A percentile compares a stretch with the other conserved stretches of the same genome.
These are phyloP conservation scores for Rhodotorula sp. DNA, from an alignment of 1,284 basidiomycete genomes.

Conservation along the genomic window DNA sequence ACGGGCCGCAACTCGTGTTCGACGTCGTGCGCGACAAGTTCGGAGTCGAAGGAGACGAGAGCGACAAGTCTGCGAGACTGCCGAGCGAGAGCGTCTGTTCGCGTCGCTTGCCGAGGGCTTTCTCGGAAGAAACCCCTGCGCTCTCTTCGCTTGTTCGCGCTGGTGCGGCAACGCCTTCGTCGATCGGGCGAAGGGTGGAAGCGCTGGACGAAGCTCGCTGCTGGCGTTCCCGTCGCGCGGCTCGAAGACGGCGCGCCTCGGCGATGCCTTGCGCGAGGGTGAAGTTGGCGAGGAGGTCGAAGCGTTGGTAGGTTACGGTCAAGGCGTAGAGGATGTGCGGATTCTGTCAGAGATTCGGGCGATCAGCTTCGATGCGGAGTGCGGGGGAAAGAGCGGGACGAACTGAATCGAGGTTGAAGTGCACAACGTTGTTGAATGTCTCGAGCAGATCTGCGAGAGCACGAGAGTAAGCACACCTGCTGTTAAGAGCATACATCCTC, in stretches of 20 bases:
- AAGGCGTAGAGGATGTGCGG: conserved; percentile 84
- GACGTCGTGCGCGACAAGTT: conserved; percentile 39
- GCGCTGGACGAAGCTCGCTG: not conserved
- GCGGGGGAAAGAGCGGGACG: not conserved
- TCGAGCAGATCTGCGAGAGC: conserved; percentile 64
- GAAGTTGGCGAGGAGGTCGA: conserved; percentile 85
- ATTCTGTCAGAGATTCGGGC: conserved; percentile 63
- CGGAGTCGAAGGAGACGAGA: not conserved
- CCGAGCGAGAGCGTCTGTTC: conserved; percentile 46
- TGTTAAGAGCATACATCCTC: conserved; percentile 25
- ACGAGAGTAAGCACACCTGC: not conserved
- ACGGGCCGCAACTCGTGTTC: conserved; percentile 59
- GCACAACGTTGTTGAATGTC: conserved; percentile 79
- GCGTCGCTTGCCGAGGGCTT: conserved; percentile 82
- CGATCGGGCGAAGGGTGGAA: not conserved
- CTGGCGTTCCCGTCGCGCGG: conserved; percentile 64
- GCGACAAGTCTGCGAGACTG: conserved; percentile 44
- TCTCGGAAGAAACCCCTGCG: conserved; percentile 55
- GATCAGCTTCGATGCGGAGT: conserved; percentile 51
- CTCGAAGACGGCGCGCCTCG: conserved; percentile 70
- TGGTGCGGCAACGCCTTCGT: not conserved
- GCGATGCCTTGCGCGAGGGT: conserved; percentile 76
- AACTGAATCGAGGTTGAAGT: conserved; percentile 44
- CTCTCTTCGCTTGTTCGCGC: not conserved
- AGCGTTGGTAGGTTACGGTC: conserved; percentile 72